phyloP scores from a whole-genome alignment of 257 asterid species.

The Plantago elongata region DNA sequence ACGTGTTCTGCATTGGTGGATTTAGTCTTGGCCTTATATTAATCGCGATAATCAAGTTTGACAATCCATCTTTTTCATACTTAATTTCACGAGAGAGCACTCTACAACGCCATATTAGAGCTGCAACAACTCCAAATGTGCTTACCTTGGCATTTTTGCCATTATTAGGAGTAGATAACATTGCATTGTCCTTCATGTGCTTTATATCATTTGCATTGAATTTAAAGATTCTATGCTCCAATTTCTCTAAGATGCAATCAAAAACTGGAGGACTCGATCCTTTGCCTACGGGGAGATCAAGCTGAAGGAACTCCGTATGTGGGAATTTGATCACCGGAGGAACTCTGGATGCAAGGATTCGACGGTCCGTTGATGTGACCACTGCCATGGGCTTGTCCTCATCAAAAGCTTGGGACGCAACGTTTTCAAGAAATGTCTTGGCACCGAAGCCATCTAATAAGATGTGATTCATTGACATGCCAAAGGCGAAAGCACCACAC shows the following conservation, averaged over 20 bases:
- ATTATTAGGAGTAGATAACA: not conserved
- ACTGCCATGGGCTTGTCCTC: slow-evolving; percentile 35
- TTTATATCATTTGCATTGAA: slow-evolving; percentile 26
- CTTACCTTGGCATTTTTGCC: slow-evolving; percentile 17
- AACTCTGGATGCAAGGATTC: slow-evolving; percentile 28
- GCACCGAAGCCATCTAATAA: slow-evolving; percentile 36
- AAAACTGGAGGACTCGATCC: slow-evolving; percentile 30
- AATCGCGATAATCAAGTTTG: slow-evolving; percentile 36
- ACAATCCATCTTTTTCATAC: slow-evolving; percentile 10
- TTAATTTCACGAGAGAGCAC: slow-evolving; percentile 25
- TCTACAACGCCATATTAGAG: slow-evolving; percentile 42
- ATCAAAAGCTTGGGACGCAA: slow-evolving; percentile 37
- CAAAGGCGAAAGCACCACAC: slow-evolving; percentile 23
- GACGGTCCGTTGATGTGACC: slow-evolving; percentile 34
- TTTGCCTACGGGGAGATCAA: slow-evolving; percentile 25
- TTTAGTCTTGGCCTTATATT: slow-evolving; percentile 35
- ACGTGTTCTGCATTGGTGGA: slow-evolving; percentile 36
- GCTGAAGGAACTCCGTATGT: slow-evolving; percentile 38
- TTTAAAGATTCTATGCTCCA: slow-evolving; percentile 29
- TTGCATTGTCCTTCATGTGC: slow-evolving; percentile 33
- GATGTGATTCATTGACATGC: slow-evolving; percentile 31
- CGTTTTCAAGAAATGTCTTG: slow-evolving; percentile 37
- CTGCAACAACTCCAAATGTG: slow-evolving; percentile 34
- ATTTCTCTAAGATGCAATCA: slow-evolving; percentile 27
- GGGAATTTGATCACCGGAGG: slow-evolving; percentile 44